These are phyloP conservation scores for Trichoderma arundinaceum DNA, from an alignment of 2,329 filamentous ascomycete species.

Conservation along the genomic window DNA sequence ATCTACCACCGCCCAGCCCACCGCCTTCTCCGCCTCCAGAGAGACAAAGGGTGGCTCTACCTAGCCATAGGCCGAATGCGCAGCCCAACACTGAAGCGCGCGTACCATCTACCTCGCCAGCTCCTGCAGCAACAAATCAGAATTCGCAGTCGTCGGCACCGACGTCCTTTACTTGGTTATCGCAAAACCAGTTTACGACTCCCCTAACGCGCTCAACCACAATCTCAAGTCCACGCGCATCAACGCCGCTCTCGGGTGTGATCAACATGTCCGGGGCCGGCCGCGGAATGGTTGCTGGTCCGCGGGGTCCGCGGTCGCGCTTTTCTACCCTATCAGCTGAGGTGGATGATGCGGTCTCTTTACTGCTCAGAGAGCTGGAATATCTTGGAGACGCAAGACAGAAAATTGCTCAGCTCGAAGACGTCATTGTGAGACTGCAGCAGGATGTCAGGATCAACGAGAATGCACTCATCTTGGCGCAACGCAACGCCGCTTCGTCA, in stretches of 20 bases:
- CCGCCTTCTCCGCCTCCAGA: slow-evolving; percentile 26
- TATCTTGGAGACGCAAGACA: slow-evolving; percentile 26
- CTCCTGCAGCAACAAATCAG: neutral
- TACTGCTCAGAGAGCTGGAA: slow-evolving; percentile 24
- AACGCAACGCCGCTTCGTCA: slow-evolving; percentile 26
- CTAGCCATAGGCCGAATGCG: slow-evolving; percentile 19
- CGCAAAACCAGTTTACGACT: slow-evolving; percentile 24
- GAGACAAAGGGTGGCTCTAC: slow-evolving; percentile 20
- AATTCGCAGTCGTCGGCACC: neutral
- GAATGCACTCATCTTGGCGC: slow-evolving; percentile 27
- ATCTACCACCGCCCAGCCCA: slow-evolving; percentile 24
- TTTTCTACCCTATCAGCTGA: slow-evolving; percentile 26
- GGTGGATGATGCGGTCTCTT: slow-evolving; percentile 22
- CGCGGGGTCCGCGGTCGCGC: slow-evolving; percentile 19
- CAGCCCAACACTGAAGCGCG: neutral
- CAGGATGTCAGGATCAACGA: slow-evolving; percentile 28
- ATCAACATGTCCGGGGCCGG: neutral
- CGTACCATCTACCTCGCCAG: neutral
- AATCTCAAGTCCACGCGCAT: neutral
- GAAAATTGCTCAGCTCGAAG: slow-evolving; percentile 28
- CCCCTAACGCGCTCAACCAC: slow-evolving; percentile 6
- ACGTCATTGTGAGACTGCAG: slow-evolving; percentile 21
- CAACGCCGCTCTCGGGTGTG: slow-evolving; percentile 13
- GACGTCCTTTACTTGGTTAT: slow-evolving; percentile 20
- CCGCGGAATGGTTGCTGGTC: slow-evolving; percentile 11